Evolutionary conservation across 73 alveolate species (phyloP).

Genomic region (Stentor roeselii): DNA sequence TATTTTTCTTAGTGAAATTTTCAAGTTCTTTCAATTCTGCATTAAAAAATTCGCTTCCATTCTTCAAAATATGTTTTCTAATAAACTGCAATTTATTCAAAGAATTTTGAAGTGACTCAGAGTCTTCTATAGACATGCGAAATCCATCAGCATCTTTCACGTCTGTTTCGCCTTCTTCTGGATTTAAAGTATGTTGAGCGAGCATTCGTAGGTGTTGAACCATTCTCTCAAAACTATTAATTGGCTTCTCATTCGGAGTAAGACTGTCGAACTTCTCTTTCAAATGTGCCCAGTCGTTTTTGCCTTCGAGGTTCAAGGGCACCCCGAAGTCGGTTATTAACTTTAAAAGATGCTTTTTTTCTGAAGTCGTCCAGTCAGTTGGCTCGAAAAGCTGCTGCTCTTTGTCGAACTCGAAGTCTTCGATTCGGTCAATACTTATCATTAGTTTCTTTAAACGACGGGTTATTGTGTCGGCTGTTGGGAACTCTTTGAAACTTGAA

Average conservation of each 20-base stretch:
- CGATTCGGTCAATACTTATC: conserved; percentile 75
- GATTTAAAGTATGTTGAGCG: conserved; percentile 39
- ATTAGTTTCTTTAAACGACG: conserved; percentile 93
- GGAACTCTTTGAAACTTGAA: conserved; percentile 82
- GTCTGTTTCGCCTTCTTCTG: conserved; percentile 31
- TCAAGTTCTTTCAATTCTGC: conserved; percentile 52
- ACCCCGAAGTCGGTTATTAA: conserved; percentile 85
- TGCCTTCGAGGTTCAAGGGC: conserved; percentile 88
- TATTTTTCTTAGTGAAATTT: conserved; percentile 38
- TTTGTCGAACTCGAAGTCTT: conserved; percentile 68
- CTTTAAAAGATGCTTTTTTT: conserved; percentile 71
- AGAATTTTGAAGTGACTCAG: conserved; percentile 62
- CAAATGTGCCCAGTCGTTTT: conserved; percentile 80
- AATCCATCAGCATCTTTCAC: conserved; percentile 82
- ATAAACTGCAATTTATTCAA: conserved; percentile 82
- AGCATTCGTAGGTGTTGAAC: conserved; percentile 62
- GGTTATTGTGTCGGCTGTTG: conserved; percentile 95
- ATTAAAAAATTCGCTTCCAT: conserved; percentile 69
- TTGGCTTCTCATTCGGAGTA: conserved; percentile 26
- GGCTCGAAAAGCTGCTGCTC: conserved; percentile 60
- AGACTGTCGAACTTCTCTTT: conserved; percentile 57
- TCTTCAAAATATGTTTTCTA: conserved; percentile 76
- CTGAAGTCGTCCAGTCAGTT: conserved; percentile 84
- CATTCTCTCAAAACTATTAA: conserved; percentile 65
- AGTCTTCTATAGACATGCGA: conserved; percentile 68